Conservation (phyloP, 495 filamentous ascomycete species). For the Penicillium angulare region DNA sequence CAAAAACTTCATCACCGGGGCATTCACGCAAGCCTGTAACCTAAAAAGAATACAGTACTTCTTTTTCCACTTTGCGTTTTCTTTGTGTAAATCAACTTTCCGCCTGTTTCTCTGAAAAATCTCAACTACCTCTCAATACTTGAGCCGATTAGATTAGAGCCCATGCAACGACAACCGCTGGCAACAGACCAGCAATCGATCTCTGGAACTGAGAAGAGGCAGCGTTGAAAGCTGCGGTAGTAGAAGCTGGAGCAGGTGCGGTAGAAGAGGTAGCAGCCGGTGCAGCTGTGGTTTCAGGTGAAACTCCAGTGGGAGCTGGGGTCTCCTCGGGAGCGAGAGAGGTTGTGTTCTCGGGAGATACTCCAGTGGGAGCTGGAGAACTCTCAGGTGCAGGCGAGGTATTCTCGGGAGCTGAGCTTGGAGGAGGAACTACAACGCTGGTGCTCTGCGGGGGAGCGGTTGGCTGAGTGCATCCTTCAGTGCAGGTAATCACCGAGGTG, state of each 20-base stretch:
- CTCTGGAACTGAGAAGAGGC: constrained; percentile 23
- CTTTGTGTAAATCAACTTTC: neutral
- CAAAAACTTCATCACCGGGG: too few species aligned
- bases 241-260: neutral
- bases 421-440: neutral
- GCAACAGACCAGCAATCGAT: constrained; percentile 18
- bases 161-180: constrained; percentile 16
- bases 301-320: too few species aligned
- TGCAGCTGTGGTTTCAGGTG: neutral
- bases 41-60: neutral
- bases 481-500: constrained; percentile 24
- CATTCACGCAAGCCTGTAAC: too few species aligned
- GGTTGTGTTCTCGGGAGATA: too few species aligned
- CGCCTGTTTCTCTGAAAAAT: neutral
- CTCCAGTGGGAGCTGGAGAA: constrained; percentile 3
- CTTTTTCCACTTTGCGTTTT: neutral
- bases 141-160: constrained; percentile 16
- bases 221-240: constrained; percentile 18
- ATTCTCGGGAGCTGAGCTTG: constrained; percentile 4
- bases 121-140: neutral
- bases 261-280: constrained; percentile 5
- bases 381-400: constrained; percentile 3
- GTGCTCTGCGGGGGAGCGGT: neutral
- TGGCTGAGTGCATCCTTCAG: constrained; percentile 14
- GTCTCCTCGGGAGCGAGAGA: too few species aligned